These are phyloP conservation scores for Apophysomyces sp. DNA, from an alignment of 371 early-diverging fungal species.

Conservation along the genomic window DNA sequence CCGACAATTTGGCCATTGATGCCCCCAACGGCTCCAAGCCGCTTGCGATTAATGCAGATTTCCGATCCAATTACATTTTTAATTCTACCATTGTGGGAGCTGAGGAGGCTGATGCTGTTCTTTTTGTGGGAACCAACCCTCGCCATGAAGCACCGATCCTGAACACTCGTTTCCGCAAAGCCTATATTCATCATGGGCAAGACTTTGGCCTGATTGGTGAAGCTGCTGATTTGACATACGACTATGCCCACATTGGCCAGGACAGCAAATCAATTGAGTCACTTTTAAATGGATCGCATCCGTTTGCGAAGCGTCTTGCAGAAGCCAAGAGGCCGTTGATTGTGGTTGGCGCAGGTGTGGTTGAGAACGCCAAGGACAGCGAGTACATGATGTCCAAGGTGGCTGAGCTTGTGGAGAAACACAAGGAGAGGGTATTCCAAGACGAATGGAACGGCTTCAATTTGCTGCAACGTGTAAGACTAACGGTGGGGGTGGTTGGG, in stretches of 20 bases:
- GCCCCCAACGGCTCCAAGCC: constrained; percentile 57
- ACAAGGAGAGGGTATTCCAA: constrained; percentile 70
- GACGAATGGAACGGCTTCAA: constrained; percentile 90
- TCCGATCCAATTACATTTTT: constrained; percentile 88
- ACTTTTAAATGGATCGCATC: constrained; percentile 69
- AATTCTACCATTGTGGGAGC: constrained; percentile 86
- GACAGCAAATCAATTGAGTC: constrained; percentile 67
- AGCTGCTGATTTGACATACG: constrained; percentile 66
- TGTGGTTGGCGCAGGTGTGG: constrained; percentile 82
- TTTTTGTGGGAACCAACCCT: constrained; percentile 88
- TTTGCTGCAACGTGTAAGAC: constrained; percentile 83
- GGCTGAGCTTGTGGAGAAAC: constrained; percentile 66
- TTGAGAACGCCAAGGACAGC: constrained; percentile 74
- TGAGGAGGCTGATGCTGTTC: constrained; percentile 81
- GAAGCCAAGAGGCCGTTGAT: constrained; percentile 92
- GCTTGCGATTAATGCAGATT: constrained; percentile 67
- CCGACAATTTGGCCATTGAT: constrained; percentile 85
- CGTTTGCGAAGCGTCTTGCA: constrained; percentile 76
- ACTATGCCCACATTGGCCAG: constrained; percentile 83
- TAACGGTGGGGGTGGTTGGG: too few species aligned
- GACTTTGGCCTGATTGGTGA: constrained; percentile 76
- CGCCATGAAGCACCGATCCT: constrained; percentile 90
- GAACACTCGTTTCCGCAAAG: constrained; percentile 87
- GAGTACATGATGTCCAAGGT: constrained; percentile 69
- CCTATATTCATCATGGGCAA: constrained; percentile 73